These are phyloP conservation scores for Globisporangium spiculum DNA, from an alignment of 352 stramenopile genomes.

Conservation along the genomic window DNA sequence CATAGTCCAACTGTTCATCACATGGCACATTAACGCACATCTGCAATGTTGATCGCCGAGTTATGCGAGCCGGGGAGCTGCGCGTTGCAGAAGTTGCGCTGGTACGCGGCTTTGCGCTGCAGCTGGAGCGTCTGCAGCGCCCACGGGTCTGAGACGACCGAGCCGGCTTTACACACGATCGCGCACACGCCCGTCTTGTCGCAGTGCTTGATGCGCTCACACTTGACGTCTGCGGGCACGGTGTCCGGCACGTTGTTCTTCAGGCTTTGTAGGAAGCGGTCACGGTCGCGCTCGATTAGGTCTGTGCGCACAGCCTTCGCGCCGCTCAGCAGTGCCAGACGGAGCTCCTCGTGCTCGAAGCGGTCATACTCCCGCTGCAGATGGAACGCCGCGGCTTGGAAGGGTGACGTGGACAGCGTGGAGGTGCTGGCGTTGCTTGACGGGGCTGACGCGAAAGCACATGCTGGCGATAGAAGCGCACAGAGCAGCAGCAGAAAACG, in stretches of 20 bases:
- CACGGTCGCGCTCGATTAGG: conserved; percentile 17
- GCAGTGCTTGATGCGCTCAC: conserved; percentile 47
- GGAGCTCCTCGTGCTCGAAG: conserved; percentile 18
- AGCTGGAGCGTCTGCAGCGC: conserved; percentile 30
- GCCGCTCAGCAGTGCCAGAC: conserved; percentile 10
- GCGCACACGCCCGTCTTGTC: conserved; percentile 50
- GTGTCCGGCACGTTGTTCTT: conserved; percentile 52
- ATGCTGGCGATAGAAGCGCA: no score
- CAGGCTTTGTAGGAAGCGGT: conserved; percentile 34
- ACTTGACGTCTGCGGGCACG: conserved; percentile 52
- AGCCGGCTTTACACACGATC: conserved; percentile 48
- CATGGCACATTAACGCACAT: conserved; percentile 25
- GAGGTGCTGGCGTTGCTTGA: neutral
- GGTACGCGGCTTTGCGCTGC: conserved; percentile 46
- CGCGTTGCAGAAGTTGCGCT: conserved; percentile 47
- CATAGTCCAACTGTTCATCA: neutral
- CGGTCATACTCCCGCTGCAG: conserved; percentile 20
- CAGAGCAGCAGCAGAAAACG: conserved; percentile 1
- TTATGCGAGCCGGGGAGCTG: conserved; percentile 63
- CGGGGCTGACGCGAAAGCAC: neutral
- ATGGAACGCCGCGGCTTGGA: conserved; percentile 15
- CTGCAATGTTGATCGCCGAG: conserved; percentile 54
- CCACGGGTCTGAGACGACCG: conserved; percentile 41
- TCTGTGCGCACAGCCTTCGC: conserved; percentile 7
- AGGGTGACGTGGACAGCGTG: conserved; percentile 9